phyloP scores from a whole-genome alignment of 192 early-diverging fungal species.

The Backusella macrospora region DNA sequence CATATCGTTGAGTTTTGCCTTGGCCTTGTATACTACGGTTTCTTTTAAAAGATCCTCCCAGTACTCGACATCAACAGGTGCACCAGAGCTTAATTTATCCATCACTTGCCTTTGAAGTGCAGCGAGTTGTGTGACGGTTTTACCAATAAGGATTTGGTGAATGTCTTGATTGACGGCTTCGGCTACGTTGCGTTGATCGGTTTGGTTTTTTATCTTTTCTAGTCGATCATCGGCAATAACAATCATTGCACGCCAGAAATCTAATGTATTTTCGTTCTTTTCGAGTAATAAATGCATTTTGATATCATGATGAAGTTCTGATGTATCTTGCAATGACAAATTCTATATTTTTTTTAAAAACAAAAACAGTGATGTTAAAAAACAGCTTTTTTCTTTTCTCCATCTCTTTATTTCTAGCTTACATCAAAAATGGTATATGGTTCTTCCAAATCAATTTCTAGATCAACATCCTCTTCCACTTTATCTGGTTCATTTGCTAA shows the following conservation, averaged over 20 bases:
- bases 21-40: slow-evolving; percentile 83
- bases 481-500: slow-evolving; percentile 72
- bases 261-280: slow-evolving; percentile 68
- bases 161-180: slow-evolving; percentile 64
- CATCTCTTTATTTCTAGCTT: slow-evolving; percentile 14
- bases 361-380: neutral
- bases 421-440: slow-evolving; percentile 81
- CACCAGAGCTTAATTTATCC: slow-evolving; percentile 57
- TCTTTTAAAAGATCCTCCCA: slow-evolving; percentile 86
- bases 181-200: slow-evolving; percentile 30
- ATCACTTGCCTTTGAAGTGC: slow-evolving; percentile 78
- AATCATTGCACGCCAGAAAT: slow-evolving; percentile 89
- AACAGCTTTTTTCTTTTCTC: neutral
- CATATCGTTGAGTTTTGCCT: slow-evolving; percentile 76
- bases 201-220: slow-evolving; percentile 39
- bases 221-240: slow-evolving; percentile 78
- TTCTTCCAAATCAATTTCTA: slow-evolving; percentile 89
- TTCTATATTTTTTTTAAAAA: slow-evolving; percentile 48
- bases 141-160: slow-evolving; percentile 65
- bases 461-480: slow-evolving; percentile 71
- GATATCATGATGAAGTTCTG: slow-evolving; percentile 86
- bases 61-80: slow-evolving; percentile 88
- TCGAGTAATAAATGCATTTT: slow-evolving; percentile 87
- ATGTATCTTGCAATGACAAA: slow-evolving; percentile 64
- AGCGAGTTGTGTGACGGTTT: slow-evolving; percentile 73